Percentiles rank a stretch among this genome's conserved stretches.
Conservation (phyloP, 805 yeast genomes). For the Kazachstania africana region DNA sequence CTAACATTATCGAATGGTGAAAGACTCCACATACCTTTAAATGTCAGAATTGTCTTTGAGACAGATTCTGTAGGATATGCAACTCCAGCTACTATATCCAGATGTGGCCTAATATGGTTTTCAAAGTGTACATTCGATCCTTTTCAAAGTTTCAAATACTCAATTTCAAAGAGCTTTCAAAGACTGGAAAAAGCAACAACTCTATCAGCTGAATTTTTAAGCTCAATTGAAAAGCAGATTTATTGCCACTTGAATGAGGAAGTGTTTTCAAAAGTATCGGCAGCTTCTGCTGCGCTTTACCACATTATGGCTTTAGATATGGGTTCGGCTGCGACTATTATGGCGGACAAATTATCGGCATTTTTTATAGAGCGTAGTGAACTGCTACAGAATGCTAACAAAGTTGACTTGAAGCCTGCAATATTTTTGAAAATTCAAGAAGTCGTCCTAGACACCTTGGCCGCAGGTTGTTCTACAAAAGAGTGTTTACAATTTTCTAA, state of each 20-base stretch:
- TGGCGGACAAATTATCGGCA: not conserved
- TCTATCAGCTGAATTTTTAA: not conserved
- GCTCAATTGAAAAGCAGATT: not conserved
- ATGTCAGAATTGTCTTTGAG: slow-evolving; percentile 64
- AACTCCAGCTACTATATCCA: slow-evolving; percentile 84
- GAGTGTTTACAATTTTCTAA: slow-evolving; percentile 23
- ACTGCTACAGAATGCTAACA: not conserved
- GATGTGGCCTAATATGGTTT: slow-evolving; percentile 84
- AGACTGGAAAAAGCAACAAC: not conserved
- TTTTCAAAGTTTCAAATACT: not conserved
- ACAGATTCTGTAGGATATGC: slow-evolving; percentile 53
- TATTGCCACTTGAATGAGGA: not conserved
- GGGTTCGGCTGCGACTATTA: not conserved
- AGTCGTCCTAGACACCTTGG: slow-evolving; percentile 21
- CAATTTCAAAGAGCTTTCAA: not conserved
- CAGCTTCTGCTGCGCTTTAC: too few relatives aligned
- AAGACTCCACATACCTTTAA: slow-evolving; percentile 52
- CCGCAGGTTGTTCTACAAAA: slow-evolving; percentile 27
- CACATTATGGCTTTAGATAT: too few relatives aligned
- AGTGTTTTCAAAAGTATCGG: not conserved
- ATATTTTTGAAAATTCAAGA: slow-evolving; percentile 3
- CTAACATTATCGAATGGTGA: slow-evolving; percentile 87
- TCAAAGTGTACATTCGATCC: slow-evolving; percentile 17
- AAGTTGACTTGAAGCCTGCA: not conserved
- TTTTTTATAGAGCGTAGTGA: not conserved